phyloP scores from a whole-genome alignment of 139 green algal genomes.

The Coccomyxa sp. region DNA sequence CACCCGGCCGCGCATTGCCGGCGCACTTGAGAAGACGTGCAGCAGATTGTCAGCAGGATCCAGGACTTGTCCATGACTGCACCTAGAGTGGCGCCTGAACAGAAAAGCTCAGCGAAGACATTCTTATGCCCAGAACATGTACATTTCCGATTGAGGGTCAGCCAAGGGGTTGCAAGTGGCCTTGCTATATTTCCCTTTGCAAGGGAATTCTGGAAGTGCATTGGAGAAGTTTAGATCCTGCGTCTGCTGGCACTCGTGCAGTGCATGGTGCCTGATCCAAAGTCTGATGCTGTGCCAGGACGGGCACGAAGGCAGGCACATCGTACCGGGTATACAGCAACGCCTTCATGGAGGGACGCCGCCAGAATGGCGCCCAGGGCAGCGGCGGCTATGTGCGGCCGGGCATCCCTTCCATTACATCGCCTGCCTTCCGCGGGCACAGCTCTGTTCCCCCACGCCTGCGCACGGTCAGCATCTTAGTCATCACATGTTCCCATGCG shows the following conservation, averaged over 20 bases:
- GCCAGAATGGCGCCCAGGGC: background rate
- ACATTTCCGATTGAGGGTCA: background rate
- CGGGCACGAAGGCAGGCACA: background rate
- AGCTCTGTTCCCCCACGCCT: background rate
- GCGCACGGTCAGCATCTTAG: too few species aligned
- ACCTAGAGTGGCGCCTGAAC: too few species aligned
- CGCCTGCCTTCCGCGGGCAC: too few species aligned
- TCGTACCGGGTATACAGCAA: constrained; percentile 1
- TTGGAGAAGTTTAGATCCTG: background rate
- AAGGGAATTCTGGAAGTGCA: background rate
- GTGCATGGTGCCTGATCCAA: background rate
- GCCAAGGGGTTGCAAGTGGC: background rate
- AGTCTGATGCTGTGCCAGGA: background rate
- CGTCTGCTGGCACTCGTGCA: too few species aligned
- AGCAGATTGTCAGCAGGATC: too few species aligned
- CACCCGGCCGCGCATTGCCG: too few species aligned
- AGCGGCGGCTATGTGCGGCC: background rate
- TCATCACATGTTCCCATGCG: too few species aligned
- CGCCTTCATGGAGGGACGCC: constrained; percentile 6
- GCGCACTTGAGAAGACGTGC: too few species aligned
- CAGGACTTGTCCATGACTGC: too few species aligned
- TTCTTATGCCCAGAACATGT: background rate
- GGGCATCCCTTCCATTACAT: background rate
- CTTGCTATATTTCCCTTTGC: background rate
- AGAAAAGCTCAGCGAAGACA: too few species aligned